phyloP scores from a whole-genome alignment of 2,329 filamentous ascomycete genomes.

The Hypoxylon sp. region DNA sequence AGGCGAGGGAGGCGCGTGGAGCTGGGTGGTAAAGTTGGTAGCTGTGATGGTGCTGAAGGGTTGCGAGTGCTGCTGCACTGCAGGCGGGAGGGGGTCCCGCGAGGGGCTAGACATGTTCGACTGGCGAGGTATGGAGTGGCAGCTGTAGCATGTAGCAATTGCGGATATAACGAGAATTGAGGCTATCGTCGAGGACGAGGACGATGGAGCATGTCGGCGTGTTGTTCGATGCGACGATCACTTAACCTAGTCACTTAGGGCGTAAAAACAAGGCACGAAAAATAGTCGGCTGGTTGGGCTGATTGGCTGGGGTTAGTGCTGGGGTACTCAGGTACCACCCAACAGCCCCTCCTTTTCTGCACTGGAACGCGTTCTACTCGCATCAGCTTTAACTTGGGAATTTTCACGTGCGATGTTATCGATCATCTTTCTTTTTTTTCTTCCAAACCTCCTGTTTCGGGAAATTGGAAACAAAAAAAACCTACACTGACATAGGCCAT shows the following conservation, averaged over 20 bases:
- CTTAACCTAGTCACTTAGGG: too few species aligned
- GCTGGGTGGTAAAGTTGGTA: slow-evolving; percentile 56
- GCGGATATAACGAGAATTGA: slow-evolving; percentile 11
- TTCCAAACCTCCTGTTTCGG: too few species aligned
- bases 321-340: slow-evolving; percentile 5
- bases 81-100: slow-evolving; percentile 43
- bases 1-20: slow-evolving; percentile 69
- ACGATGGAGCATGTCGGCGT: slow-evolving; percentile 18
- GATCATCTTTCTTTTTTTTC: not conserved
- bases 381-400: slow-evolving; percentile 26
- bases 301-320: slow-evolving; percentile 16
- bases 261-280: slow-evolving; percentile 25
- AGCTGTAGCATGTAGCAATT: slow-evolving; percentile 10
- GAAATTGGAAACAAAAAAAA: not conserved
- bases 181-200: slow-evolving; percentile 25
- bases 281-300: slow-evolving; percentile 29
- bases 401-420: slow-evolving; percentile 12
- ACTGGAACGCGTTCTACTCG: slow-evolving; percentile 23
- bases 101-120: slow-evolving; percentile 49
- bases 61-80: slow-evolving; percentile 40
- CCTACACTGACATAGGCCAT: not conserved
- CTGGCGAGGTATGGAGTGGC: not conserved
- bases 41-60: slow-evolving; percentile 33
- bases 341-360: slow-evolving; percentile 16
- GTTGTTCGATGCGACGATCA: slow-evolving; percentile 28